These are phyloP conservation scores for Wickerhamiella alocasiicola DNA, from an alignment of 805 yeast genomes.

Conservation along the genomic window DNA sequence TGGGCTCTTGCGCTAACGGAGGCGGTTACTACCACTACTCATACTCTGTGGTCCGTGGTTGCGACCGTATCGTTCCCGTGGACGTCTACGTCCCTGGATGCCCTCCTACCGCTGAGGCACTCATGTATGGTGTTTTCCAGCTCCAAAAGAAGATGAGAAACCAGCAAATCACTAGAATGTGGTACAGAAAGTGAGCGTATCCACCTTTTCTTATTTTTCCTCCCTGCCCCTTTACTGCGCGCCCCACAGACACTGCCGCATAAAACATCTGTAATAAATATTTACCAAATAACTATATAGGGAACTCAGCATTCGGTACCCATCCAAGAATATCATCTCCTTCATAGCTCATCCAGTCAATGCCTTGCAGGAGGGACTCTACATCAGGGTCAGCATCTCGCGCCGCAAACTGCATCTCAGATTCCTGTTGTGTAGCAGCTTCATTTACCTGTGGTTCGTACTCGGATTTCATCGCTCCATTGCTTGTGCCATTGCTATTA, in stretches of 20 bases:
- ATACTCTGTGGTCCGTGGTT: slow-evolving; percentile 79
- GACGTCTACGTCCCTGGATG: slow-evolving; percentile 89
- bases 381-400: slow-evolving; percentile 12
- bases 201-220: too few species aligned
- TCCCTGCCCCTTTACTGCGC: too few species aligned
- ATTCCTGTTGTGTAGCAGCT: not conserved
- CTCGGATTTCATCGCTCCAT: too few species aligned
- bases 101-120: slow-evolving; percentile 85
- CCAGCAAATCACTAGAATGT: slow-evolving; percentile 67
- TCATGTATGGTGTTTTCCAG: slow-evolving; percentile 82
- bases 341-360: slow-evolving; percentile 74
- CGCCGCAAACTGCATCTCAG: not conserved
- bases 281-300: too few species aligned
- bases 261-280: too few species aligned
- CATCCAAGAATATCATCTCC: slow-evolving; percentile 85
- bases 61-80: slow-evolving; percentile 78
- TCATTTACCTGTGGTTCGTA: too few species aligned
- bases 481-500: too few species aligned
- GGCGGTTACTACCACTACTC: slow-evolving; percentile 89
- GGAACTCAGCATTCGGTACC: slow-evolving; percentile 35
- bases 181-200: slow-evolving; percentile 58
- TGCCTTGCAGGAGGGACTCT: slow-evolving; percentile 41
- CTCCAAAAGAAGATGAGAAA: slow-evolving; percentile 82
- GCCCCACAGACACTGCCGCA: too few species aligned
- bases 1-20: slow-evolving; percentile 92